phyloP scores from a whole-genome alignment of 2,329 filamentous ascomycete genomes.

The Coleophoma crateriformis region DNA sequence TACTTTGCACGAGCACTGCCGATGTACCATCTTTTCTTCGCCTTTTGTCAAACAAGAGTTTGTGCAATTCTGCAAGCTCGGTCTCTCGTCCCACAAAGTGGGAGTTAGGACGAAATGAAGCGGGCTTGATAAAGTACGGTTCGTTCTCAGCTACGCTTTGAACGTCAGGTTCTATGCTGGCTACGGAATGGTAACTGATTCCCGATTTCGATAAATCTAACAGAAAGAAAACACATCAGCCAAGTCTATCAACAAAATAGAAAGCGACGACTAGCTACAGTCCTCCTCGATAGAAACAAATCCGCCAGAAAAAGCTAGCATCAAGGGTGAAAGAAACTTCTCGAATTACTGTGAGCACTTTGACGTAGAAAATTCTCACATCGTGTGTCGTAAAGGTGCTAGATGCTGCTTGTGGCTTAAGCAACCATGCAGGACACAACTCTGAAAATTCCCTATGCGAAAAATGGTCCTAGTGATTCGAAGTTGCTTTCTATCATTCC shows the following conservation, averaged over 20 bases:
- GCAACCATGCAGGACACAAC: too few relatives aligned
- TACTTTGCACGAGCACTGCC: constrained; percentile 58
- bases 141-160: constrained; percentile 6
- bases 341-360: too few relatives aligned
- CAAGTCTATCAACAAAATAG: not conserved
- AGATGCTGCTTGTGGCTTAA: too few relatives aligned
- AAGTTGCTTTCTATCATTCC: too few relatives aligned
- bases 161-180: constrained; percentile 7
- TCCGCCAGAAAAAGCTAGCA: not conserved
- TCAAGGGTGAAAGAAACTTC: too few relatives aligned
- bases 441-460: too few relatives aligned
- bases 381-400: too few relatives aligned
- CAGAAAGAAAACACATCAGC: constrained; percentile 1
- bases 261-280: not conserved
- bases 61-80: constrained; percentile 53
- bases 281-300: not conserved
- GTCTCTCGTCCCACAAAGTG: constrained; percentile 56
- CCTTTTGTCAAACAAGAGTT: constrained; percentile 50
- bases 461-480: too few relatives aligned
- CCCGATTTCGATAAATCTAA: constrained; percentile 12
- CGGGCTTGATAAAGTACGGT: constrained; percentile 39
- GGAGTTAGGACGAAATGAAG: constrained; percentile 56
- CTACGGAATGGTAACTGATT: constrained; percentile 2
- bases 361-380: too few relatives aligned
- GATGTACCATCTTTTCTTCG: constrained; percentile 51